Evolutionary conservation across 2,329 filamentous ascomycete genomes (phyloP), one percentile per base, ranked within the genome.

Genomic region (Dissoconium aciculare): DNA sequence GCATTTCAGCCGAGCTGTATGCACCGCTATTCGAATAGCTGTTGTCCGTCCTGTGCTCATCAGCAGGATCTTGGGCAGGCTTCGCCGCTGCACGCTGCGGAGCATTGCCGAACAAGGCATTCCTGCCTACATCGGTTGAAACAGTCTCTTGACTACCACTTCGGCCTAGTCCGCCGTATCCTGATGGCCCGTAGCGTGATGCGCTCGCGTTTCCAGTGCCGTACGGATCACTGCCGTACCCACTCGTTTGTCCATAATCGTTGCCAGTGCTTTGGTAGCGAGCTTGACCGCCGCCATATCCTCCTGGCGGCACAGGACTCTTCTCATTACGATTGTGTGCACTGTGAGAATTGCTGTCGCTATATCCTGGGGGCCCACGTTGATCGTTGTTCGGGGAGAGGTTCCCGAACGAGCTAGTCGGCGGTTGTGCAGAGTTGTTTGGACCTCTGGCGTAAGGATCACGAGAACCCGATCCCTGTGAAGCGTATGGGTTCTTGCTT

Each of bases 51-150:
- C 29, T 23, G 12, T 26, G 21, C 38, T 48, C 32, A 54, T 55
- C 33, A 55, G 49, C 36, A 6, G 31, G 32, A n/a, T n/a, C n/a
- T n/a, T n/a, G n/a, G n/a, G n/a, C n/a, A 4, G 38, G 57, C 42
- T 68, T 60, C 24, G 64, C 56, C 42, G 69, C 59, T 24, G 55
- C 50, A 31, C 69, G 55, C 32, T 68, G 55, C 11, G 57, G 50
- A 2, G 70, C 69, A 36, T 65, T 65, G 13, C 69, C 70, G 35
- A 82, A 80, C 3, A 82, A 62, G 15, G 67, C 71, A 47, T 77
- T 69, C 24, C 74, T 64, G 39, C 74, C 67, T 21, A 58, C 59
- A 35, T 73, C 69, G 9, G 57, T 59, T 28, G 56, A 55, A 37
- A 56, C 51, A 17, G 64, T 63, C 40, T 68, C 63, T 32, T 64